Conservation (phyloP, 1,284 basidiomycete species). For the Ganoderma lingzhi region DNA sequence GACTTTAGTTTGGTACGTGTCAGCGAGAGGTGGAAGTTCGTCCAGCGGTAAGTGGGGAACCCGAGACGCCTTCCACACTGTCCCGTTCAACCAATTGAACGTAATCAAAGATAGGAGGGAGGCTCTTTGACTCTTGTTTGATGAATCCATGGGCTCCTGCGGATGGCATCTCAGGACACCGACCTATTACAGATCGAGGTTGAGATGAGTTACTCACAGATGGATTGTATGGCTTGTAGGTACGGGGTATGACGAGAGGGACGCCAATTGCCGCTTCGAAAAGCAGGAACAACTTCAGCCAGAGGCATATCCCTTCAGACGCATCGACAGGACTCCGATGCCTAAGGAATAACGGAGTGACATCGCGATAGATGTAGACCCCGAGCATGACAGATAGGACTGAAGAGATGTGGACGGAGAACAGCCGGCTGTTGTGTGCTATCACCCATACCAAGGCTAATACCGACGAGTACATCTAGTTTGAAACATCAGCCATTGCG, state of each 20-base stretch:
- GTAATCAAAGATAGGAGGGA: constrained; percentile 62
- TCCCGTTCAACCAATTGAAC: constrained; percentile 62
- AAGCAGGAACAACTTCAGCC: constrained; percentile 49
- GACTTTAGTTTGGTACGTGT: constrained; percentile 51
- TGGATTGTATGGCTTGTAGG: constrained; percentile 52
- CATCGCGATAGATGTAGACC: constrained; percentile 58
- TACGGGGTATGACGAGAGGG: constrained; percentile 55
- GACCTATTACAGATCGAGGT: constrained; percentile 20
- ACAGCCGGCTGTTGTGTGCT: not conserved
- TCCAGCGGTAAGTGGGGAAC: constrained; percentile 41
- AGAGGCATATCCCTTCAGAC: constrained; percentile 45
- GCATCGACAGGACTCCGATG: constrained; percentile 50
- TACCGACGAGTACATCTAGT: not conserved
- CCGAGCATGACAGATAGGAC: constrained; percentile 50
- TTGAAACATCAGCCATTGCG: not conserved
- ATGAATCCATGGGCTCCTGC: constrained; percentile 51
- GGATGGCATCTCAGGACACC: not conserved
- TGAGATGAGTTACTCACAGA: constrained; percentile 43
- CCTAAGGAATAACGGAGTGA: constrained; percentile 57
- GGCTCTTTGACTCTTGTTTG: constrained; percentile 73
- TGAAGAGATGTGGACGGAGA: constrained; percentile 26
- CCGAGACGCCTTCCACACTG: constrained; percentile 40
- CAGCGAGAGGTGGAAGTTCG: constrained; percentile 51
- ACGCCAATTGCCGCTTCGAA: constrained; percentile 50
- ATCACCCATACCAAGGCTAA: not conserved